phyloP scores from a whole-genome alignment of 2,329 filamentous ascomycete genomes.

The Fusarium sp. region DNA sequence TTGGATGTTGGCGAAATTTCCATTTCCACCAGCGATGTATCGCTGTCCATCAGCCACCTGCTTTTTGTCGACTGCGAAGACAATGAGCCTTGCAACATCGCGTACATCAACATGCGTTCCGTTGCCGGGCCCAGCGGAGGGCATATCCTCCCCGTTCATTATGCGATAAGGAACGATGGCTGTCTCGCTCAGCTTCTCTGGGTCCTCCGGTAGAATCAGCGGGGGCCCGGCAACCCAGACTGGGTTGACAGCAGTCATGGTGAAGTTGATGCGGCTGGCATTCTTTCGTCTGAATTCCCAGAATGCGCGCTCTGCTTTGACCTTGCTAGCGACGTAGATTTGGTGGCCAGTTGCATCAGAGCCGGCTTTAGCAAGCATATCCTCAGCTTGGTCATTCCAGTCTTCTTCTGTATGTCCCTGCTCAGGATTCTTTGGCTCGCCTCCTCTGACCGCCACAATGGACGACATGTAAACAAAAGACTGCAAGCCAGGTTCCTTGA shows the following conservation, averaged over 20 bases:
- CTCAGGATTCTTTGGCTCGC: not conserved
- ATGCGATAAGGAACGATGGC: slow-evolving; percentile 18
- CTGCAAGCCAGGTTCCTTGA: not conserved
- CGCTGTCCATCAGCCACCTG: slow-evolving; percentile 12
- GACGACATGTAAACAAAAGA: slow-evolving; percentile 20
- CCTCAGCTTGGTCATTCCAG: slow-evolving; percentile 20
- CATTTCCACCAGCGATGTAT: slow-evolving; percentile 8
- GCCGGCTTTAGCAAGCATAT: not conserved
- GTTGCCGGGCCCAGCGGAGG: not conserved
- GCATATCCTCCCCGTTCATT: slow-evolving; percentile 11
- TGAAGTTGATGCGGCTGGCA: not conserved
- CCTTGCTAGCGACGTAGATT: slow-evolving; percentile 16
- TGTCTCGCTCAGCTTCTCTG: slow-evolving; percentile 21
- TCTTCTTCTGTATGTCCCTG: slow-evolving; percentile 13
- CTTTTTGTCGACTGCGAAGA: slow-evolving; percentile 3
- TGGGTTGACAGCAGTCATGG: slow-evolving; percentile 20
- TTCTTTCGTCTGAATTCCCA: slow-evolving; percentile 6
- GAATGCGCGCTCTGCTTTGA: slow-evolving; percentile 20
- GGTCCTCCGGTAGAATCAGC: slow-evolving; percentile 3
- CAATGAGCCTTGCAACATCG: slow-evolving; percentile 12
- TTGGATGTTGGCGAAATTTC: slow-evolving; percentile 10
- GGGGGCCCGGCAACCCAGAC: slow-evolving; percentile 16
- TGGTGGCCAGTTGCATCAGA: slow-evolving; percentile 5
- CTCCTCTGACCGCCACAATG: slow-evolving; percentile 1
- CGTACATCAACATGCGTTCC: slow-evolving; percentile 23